These are phyloP conservation scores for Daldinia concentrica DNA, from an alignment of 495 filamentous ascomycete species.

Conservation along the genomic window DNA sequence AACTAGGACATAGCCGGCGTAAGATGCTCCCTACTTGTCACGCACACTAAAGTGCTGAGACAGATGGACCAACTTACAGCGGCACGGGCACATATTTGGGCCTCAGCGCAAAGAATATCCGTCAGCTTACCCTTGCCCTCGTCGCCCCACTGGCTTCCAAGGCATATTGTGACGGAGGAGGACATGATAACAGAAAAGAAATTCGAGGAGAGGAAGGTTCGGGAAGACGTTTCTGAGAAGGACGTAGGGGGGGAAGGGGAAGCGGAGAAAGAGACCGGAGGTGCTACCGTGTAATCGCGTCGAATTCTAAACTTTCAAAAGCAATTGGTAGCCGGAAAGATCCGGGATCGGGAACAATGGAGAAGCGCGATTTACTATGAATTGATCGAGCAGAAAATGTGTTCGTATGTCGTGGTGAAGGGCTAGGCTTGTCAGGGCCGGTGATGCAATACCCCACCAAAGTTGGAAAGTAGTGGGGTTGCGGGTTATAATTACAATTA, in stretches of 20 bases:
- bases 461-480: neutral
- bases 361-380: neutral
- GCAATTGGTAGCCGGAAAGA: neutral
- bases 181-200: neutral
- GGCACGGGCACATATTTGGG: constrained; percentile 4
- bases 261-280: neutral
- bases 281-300: neutral
- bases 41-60: neutral
- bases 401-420: neutral
- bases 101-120: constrained; percentile 12
- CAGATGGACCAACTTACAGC: constrained; percentile 10
- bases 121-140: constrained; percentile 8
- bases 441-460: neutral
- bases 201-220: neutral
- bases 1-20: neutral
- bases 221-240: neutral
- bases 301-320: neutral
- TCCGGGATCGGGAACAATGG: neutral
- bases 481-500: no score
- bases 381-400: neutral
- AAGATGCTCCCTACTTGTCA: constrained; percentile 3
- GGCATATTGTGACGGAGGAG: constrained; percentile 1
- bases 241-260: neutral
- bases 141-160: constrained; percentile 8
- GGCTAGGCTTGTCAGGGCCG: neutral